Base-by-base conservation (phyloP, 257 asterid species). In the Solanum gracilifrons region DNA sequence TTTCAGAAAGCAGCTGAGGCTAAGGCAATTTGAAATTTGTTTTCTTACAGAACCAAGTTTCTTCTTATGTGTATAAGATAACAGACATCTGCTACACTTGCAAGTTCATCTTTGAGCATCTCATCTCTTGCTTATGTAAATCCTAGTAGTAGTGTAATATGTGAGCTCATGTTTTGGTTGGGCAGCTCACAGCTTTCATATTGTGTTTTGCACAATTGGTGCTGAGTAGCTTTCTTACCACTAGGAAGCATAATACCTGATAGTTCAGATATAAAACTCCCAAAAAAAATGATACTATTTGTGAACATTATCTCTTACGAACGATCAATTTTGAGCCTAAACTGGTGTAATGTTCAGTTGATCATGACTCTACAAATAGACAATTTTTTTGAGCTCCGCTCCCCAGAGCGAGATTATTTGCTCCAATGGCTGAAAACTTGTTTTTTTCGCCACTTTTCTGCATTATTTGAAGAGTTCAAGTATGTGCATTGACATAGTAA, bases 1-100 rank as follows among this genome's bases (percentile, higher is more conserved):
- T 88, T 95, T 72, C 99, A 96, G 88, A 94, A 95, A 90, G 90
- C 92, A 43, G 85, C 87, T 6, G 92, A 91, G 89, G 51, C 36
- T 31, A 91, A 92, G 10, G 87, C 90, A 75, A 90, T 87, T 77
- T 80, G 41, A 16, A 16, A 9, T 46, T 43, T 15, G 37, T 79
- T 77, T 25, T 43, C 85, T 43, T 79, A 15, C 27, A 79, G 66
- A 43, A 16, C 13, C 9, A 46, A 79, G 36, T 9, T 46, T 46
- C 68, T 46, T 4, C 39, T 80, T 46, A 9, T 80, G 39, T 80
- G 85, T 77, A 15, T 76, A 46, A 27, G 29, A 80, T 16, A 73
- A 73, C 82, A 73, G 48, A 73, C 9, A 33, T 20, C 82, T 73
- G 82, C 48, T 73, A 5, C 82, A 5, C 85, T 79, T 43, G 27